phyloP scores from a whole-genome alignment of 495 filamentous ascomycete species.

The Neurospora sp. region DNA sequence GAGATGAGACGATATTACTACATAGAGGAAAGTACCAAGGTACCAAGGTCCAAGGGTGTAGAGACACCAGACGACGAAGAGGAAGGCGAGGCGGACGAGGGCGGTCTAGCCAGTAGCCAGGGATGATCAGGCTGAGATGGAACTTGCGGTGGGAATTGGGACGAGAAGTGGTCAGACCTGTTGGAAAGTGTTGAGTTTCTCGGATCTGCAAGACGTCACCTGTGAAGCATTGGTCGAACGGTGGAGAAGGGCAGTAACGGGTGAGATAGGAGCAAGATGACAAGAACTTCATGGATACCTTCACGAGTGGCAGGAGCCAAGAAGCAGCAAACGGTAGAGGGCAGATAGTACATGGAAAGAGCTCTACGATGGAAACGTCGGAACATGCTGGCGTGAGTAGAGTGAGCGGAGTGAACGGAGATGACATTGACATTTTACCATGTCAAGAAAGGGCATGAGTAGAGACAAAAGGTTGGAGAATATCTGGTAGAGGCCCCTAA shows the following conservation, averaged over 20 bases:
- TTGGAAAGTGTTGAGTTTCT: no score
- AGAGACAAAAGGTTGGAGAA: background rate
- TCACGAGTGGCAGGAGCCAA: background rate
- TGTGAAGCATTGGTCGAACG: no score
- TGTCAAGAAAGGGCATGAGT: background rate
- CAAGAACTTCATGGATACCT: background rate
- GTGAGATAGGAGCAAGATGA: background rate
- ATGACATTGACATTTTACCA: background rate
- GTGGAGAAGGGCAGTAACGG: background rate
- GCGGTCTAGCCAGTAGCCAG: no score
- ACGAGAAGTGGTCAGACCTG: no score
- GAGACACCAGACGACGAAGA: no score
- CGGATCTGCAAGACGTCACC: no score
- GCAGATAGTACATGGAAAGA: background rate
- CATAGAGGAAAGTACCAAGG: background rate
- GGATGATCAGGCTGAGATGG: no score
- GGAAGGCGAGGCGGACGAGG: no score
- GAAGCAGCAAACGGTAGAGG: background rate
- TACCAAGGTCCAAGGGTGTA: background rate
- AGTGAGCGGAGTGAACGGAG: no score
- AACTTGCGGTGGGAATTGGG: no score
- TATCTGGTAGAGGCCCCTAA: background rate
- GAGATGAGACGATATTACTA: background rate
- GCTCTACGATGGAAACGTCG: background rate
- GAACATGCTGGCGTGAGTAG: background rate